A percentile compares a stretch with the other conserved stretches of the same genome.
Conservation (phyloP, 1,139 yeast species). For the Debaryomyces udenii region DNA sequence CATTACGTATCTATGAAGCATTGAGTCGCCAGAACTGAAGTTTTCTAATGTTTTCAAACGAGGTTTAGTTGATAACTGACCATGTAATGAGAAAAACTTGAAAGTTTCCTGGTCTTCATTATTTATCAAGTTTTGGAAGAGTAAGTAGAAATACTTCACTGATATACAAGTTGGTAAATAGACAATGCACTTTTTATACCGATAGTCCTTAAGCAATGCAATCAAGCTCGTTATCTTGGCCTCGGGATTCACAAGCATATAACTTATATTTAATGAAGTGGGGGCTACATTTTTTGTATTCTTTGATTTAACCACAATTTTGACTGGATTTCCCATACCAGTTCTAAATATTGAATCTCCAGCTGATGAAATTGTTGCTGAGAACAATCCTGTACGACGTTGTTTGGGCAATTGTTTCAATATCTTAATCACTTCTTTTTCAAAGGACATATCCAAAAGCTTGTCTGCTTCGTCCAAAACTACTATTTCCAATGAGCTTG, state of each 20-base stretch:
- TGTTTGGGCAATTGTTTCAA: conserved; percentile 78
- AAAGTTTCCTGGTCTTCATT: conserved; percentile 30
- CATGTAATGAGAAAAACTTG: conserved; percentile 73
- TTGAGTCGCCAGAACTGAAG: conserved; percentile 53
- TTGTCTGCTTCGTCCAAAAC: conserved; percentile 94
- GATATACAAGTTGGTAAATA: conserved; percentile 89
- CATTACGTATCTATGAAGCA: conserved; percentile 56
- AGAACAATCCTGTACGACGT: conserved; percentile 88
- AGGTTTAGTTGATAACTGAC: conserved; percentile 76
- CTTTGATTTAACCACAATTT: conserved; percentile 67
- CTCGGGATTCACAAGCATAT: conserved; percentile 62
- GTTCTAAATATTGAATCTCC: conserved; percentile 69
- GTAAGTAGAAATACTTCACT: conserved; percentile 72
- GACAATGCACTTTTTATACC: conserved; percentile 76
- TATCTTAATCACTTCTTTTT: conserved; percentile 66
- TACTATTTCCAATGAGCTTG: conserved; percentile 67
- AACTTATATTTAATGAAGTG: conserved; percentile 62
- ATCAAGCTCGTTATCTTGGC: conserved; percentile 62
- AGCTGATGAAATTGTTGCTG: conserved; percentile 88
- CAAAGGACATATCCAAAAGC: conserved; percentile 78
- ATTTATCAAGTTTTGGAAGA: conserved; percentile 40
- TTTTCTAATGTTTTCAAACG: conserved; percentile 68
- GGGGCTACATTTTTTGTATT: conserved; percentile 53
- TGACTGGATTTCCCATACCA: conserved; percentile 90
- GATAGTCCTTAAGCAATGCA: conserved; percentile 53